Conservation (phyloP, 345 rosid genomes). For the Gossypium turneri region DNA sequence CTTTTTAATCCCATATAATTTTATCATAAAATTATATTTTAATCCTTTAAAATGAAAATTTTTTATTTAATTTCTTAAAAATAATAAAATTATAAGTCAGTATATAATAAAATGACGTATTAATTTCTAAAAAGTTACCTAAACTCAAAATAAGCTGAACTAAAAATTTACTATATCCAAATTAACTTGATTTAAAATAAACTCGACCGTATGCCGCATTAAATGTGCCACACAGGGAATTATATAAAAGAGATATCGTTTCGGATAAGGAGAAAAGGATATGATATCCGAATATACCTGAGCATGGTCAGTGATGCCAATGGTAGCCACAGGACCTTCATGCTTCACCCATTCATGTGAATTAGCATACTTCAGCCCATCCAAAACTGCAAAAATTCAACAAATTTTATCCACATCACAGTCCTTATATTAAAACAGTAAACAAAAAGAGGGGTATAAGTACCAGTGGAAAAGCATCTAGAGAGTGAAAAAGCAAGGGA, state of each 20-base stretch:
- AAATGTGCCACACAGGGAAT: not conserved
- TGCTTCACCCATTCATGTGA: conserved; percentile 99
- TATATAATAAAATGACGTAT: too few relatives aligned
- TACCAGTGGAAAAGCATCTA: conserved; percentile 83
- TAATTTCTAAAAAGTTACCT: too few relatives aligned
- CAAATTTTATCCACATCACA: not conserved
- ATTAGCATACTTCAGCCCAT: conserved; percentile 83
- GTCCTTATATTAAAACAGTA: not conserved
- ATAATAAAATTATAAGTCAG: too few relatives aligned
- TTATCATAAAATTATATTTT: too few relatives aligned
- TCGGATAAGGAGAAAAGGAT: not conserved
- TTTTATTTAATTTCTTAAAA: too few relatives aligned
- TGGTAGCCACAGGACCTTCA: conserved; percentile 76
- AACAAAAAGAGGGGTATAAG: not conserved
- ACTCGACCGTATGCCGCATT: too few relatives aligned
- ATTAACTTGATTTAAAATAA: too few relatives aligned
- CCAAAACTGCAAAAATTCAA: conserved; percentile 52
- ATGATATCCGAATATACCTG: conserved; percentile 44
- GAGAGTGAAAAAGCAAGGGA: conserved; percentile 56
- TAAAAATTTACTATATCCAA: too few relatives aligned
- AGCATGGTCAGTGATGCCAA: conserved; percentile 97
- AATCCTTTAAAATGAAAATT: too few relatives aligned
- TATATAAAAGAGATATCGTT: not conserved
- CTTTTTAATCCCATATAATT: too few relatives aligned
- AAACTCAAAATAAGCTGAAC: too few relatives aligned